A percentile compares a stretch with the other conserved stretches of the same genome.
These are phyloP conservation scores for Chlorella sp. DNA, from an alignment of 139 green algal genomes.

Conservation along the genomic window DNA sequence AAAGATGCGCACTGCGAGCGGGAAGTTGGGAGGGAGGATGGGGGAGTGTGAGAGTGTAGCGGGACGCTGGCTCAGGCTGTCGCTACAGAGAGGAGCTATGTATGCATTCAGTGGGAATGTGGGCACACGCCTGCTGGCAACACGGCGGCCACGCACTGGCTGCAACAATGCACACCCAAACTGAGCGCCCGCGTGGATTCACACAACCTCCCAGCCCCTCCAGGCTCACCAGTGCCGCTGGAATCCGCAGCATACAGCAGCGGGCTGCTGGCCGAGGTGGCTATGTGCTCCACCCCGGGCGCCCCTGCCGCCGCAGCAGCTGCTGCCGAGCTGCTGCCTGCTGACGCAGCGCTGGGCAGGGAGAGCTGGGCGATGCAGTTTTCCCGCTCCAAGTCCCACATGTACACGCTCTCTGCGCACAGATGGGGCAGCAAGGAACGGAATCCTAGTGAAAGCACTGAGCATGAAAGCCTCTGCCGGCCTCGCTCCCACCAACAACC, in stretches of 20 bases:
- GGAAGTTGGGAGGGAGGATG: too few species aligned
- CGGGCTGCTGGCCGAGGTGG: slow-evolving; percentile 47
- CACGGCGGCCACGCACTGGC: too few species aligned
- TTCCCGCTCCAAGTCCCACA: slow-evolving; percentile 69
- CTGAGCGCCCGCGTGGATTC: too few species aligned
- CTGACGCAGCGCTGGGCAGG: neutral
- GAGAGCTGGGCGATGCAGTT: slow-evolving; percentile 56
- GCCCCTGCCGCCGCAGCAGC: slow-evolving; percentile 14
- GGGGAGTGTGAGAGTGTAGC: too few species aligned
- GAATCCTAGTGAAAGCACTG: neutral
- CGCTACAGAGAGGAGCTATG: too few species aligned
- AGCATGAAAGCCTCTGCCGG: neutral
- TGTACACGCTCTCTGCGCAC: slow-evolving; percentile 38
- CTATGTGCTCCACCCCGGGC: slow-evolving; percentile 35
- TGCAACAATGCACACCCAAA: too few species aligned
- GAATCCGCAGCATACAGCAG: slow-evolving; percentile 61
- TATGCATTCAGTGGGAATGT: too few species aligned
- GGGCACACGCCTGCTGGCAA: too few species aligned
- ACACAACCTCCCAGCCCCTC: neutral
- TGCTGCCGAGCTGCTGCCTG: neutral
- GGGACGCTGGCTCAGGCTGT: too few species aligned
- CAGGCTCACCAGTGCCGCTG: slow-evolving; percentile 34
- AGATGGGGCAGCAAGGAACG: neutral
- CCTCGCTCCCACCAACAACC: neutral
- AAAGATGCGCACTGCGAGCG: slow-evolving; percentile 65